Conservation (phyloP, 148 eudicot species). For the Oxyria digyna region DNA sequence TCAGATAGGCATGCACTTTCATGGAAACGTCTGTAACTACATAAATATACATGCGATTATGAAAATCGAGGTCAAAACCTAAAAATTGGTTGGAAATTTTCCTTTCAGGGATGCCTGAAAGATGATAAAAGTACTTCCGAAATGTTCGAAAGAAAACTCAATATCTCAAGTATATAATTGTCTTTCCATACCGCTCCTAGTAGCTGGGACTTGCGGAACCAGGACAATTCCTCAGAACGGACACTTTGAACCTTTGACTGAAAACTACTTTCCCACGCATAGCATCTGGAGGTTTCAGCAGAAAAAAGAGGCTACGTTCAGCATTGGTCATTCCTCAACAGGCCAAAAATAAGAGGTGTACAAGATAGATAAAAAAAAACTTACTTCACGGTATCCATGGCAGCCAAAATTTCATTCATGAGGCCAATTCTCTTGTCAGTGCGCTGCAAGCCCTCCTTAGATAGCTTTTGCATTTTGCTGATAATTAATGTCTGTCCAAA, state of each 20-base stretch:
- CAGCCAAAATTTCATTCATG: constrained; percentile 92
- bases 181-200: constrained; percentile 63
- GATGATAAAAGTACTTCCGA: neutral
- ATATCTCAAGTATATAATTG: neutral
- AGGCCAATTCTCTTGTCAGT: constrained; percentile 96
- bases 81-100: neutral
- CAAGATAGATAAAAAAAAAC: constrained; percentile 9
- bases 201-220: constrained; percentile 79
- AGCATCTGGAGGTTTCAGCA: constrained; percentile 49
- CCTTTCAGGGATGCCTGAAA: neutral
- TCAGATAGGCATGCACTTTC: neutral
- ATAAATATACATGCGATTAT: neutral
- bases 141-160: neutral
- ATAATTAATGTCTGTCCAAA: constrained; percentile 48
- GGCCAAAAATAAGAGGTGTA: constrained; percentile 1
- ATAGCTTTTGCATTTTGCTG: constrained; percentile 61
- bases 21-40: neutral
- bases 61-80: neutral
- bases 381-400: constrained; percentile 98
- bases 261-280: constrained; percentile 97
- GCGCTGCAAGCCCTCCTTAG: constrained; percentile 70
- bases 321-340: neutral
- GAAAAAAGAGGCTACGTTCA: neutral
- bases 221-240: constrained; percentile 68
- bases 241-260: constrained; percentile 66